A percentile compares a stretch with the other conserved stretches of the same genome.
phyloP scores from a whole-genome alignment of 2,329 filamentous ascomycete genomes.

The Hawksworthiomyces lignivorus region DNA sequence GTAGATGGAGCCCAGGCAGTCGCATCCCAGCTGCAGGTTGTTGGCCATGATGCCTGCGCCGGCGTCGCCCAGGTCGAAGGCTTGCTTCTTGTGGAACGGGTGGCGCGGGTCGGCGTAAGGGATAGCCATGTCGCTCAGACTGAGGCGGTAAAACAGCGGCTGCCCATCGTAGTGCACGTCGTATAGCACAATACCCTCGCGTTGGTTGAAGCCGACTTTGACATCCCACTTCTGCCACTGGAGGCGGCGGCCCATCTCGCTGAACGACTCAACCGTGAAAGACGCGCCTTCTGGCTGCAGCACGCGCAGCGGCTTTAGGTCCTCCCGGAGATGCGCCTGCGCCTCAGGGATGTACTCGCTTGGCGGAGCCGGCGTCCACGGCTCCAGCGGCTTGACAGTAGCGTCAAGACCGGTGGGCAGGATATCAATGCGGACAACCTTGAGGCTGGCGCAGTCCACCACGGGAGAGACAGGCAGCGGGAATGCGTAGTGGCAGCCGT shows the following conservation, averaged over 20 bases:
- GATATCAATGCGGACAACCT: conserved; percentile 32
- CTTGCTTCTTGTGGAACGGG: conserved; percentile 63
- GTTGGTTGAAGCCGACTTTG: conserved; percentile 59
- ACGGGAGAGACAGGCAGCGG: conserved; percentile 52
- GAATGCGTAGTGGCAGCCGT: conserved; percentile 55
- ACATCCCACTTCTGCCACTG: conserved; percentile 64
- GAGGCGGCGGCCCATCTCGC: conserved; percentile 31
- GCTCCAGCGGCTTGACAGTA: conserved; percentile 23
- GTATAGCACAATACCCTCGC: conserved; percentile 64
- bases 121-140: conserved; percentile 63
- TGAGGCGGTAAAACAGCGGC: conserved; percentile 58
- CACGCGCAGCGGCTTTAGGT: conserved; percentile 46
- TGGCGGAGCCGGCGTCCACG: conserved; percentile 33
- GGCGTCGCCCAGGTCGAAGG: conserved; percentile 65
- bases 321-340: conserved; percentile 29
- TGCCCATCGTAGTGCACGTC: conserved; percentile 60
- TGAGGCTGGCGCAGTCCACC: conserved; percentile 39
- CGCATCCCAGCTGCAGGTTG: conserved; percentile 60
- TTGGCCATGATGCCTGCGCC: conserved; percentile 61
- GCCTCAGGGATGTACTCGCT: conserved; percentile 31
- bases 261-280: conserved; percentile 38
- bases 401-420: conserved; percentile 45
- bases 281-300: conserved; percentile 17
- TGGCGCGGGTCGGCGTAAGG: conserved; percentile 56
- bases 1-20: conserved; percentile 60